Percentiles rank a stretch among this genome's conserved stretches.
Conservation (phyloP, 805 yeast genomes). For the Kazachstania bromeliacearum region DNA sequence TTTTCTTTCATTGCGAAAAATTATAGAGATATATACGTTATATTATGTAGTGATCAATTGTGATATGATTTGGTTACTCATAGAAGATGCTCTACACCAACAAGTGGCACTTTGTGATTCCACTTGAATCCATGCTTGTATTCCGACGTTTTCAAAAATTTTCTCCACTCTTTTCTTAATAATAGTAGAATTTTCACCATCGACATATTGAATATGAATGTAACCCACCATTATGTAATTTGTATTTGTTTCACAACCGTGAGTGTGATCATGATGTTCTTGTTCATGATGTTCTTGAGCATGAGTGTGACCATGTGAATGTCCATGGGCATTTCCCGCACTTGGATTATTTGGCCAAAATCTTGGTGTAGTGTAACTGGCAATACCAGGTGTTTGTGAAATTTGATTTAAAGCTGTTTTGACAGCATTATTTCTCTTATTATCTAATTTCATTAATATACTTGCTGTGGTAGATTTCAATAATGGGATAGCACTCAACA, state of each 20-base stretch:
- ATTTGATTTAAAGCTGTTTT: conserved; percentile 61
- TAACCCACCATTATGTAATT: conserved; percentile 50
- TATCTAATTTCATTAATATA: conserved; percentile 52
- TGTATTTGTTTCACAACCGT: conserved; percentile 17
- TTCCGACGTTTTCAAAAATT: conserved; percentile 40
- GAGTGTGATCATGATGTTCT: conserved; percentile 14
- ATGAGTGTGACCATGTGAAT: conserved; percentile 20
- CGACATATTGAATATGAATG: conserved; percentile 64
- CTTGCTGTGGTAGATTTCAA: conserved; percentile 71
- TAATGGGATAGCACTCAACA: conserved; percentile 75
- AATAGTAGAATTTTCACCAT: conserved; percentile 54
- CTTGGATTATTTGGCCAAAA: conserved; percentile 63
- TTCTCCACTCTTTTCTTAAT: conserved; percentile 53
- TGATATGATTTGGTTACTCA: conserved; percentile 1
- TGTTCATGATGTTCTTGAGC: conserved; percentile 33
- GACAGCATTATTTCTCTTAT: conserved; percentile 50
- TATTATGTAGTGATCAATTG: not conserved
- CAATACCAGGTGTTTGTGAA: conserved; percentile 64
- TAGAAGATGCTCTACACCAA: conserved; percentile 45
- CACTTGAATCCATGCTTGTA: conserved; percentile 55
- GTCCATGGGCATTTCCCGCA: conserved; percentile 20
- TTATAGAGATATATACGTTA: too few species aligned
- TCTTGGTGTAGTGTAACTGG: conserved; percentile 79
- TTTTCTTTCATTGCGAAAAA: too few species aligned
- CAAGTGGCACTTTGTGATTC: conserved; percentile 55